Percentiles rank a stretch among this genome's conserved stretches.
phyloP scores from a whole-genome alignment of 176 grass and related monocot species.

The Dactylis glomerata region DNA sequence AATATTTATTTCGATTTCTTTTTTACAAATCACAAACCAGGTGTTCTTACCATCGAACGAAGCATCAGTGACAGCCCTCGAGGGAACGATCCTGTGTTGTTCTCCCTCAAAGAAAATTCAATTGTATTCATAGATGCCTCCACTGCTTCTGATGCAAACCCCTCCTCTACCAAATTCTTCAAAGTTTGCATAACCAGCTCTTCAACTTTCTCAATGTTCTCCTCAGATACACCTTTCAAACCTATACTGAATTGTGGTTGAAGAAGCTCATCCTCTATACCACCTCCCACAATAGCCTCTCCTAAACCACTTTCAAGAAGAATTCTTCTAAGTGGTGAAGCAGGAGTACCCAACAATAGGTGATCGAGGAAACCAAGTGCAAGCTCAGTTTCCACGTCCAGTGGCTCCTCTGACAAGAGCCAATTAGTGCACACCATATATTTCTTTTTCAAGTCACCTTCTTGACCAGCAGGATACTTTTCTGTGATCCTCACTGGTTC shows the following conservation, averaged over 20 bases:
- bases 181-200: slow-evolving; percentile 81
- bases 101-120: slow-evolving; percentile 92
- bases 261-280: slow-evolving; percentile 96
- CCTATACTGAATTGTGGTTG: slow-evolving; percentile 95
- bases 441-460: slow-evolving; percentile 87
- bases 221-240: slow-evolving; percentile 84
- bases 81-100: slow-evolving; percentile 94
- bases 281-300: slow-evolving; percentile 90
- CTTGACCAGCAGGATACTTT: slow-evolving; percentile 85
- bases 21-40: background rate
- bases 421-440: slow-evolving; percentile 96
- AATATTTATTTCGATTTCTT: background rate
- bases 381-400: slow-evolving; percentile 86
- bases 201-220: slow-evolving; percentile 78
- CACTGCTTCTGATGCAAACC: slow-evolving; percentile 89
- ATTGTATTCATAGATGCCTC: slow-evolving; percentile 99
- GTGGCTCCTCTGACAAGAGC: slow-evolving; percentile 79
- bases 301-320: slow-evolving; percentile 91
- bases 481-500: slow-evolving; percentile 66
- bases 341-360: slow-evolving; percentile 90
- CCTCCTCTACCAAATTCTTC: slow-evolving; percentile 68
- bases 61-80: slow-evolving; percentile 96
- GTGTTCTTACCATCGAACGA: slow-evolving; percentile 75
- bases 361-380: slow-evolving; percentile 87
- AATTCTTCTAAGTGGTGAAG: slow-evolving; percentile 86